These are phyloP conservation scores for Protea cynaroides DNA, from an alignment of 164 flowering plant genomes.

Conservation along the genomic window DNA sequence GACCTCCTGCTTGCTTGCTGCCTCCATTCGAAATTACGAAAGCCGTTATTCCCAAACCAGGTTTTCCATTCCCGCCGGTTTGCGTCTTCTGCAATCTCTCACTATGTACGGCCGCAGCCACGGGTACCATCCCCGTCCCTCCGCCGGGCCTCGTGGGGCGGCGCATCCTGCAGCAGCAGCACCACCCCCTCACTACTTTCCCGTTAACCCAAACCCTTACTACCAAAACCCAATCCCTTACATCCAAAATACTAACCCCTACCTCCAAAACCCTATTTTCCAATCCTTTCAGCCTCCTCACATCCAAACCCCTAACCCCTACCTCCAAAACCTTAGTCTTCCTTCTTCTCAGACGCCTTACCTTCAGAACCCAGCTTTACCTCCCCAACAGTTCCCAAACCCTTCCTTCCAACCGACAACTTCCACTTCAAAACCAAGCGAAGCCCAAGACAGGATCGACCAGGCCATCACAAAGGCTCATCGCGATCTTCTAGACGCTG, in stretches of 20 bases:
- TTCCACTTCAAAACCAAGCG: constrained; percentile 9
- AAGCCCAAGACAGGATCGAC: constrained; percentile 34
- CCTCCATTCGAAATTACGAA: too few species aligned
- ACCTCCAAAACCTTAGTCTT: constrained; percentile 8
- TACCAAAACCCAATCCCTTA: constrained; percentile 7
- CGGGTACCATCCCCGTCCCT: constrained; percentile 10
- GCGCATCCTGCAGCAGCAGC: constrained; percentile 9
- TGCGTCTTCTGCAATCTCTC: neutral
- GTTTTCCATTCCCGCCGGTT: neutral
- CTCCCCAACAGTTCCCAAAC: constrained; percentile 9
- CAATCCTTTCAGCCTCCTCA: neutral
- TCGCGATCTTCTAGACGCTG: constrained; percentile 33
- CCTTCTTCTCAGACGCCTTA: neutral
- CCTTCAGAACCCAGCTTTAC: constrained; percentile 16
- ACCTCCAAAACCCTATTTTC: constrained; percentile 8
- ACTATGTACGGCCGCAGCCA: constrained; percentile 21
- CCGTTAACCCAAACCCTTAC: constrained; percentile 10
- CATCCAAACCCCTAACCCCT: constrained; percentile 17
- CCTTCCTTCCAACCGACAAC: neutral
- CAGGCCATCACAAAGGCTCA: constrained; percentile 41
- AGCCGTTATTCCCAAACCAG: too few species aligned
- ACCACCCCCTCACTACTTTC: constrained; percentile 8
- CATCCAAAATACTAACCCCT: constrained; percentile 14
- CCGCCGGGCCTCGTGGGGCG: constrained; percentile 9
- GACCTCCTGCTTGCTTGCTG: too few species aligned